A percentile compares a stretch with the other conserved stretches of the same genome.
Evolutionary conservation across 768 basidiomycete genomes (phyloP).

Genomic region (Pulveroboletus sp.): DNA sequence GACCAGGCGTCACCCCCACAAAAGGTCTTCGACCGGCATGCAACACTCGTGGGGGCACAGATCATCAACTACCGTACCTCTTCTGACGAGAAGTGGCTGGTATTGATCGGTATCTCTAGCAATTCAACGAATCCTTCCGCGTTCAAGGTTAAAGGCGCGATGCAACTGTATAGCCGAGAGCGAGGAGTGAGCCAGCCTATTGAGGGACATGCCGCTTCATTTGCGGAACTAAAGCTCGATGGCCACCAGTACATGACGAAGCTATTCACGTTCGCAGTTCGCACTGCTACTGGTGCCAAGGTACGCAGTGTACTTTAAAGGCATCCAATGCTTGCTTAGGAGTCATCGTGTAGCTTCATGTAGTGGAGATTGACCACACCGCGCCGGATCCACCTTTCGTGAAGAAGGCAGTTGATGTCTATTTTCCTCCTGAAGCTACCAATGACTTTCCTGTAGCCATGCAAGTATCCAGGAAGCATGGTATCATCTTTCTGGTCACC

Average conservation of each 20-base stretch:
- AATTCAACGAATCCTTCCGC: slow-evolving; percentile 90
- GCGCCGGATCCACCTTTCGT: slow-evolving; percentile 88
- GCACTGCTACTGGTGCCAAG: slow-evolving; percentile 97
- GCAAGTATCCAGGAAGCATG: slow-evolving; percentile 97
- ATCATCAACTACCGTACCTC: slow-evolving; percentile 98
- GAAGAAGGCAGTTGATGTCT: slow-evolving; percentile 98
- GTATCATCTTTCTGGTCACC: slow-evolving; percentile 94
- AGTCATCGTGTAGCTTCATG: slow-evolving; percentile 66
- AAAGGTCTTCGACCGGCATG: slow-evolving; percentile 96
- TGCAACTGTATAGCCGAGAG: slow-evolving; percentile 94
- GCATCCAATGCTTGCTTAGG: slow-evolving; percentile 6
- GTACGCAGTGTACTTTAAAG: slow-evolving; percentile 39
- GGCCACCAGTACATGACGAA: slow-evolving; percentile 83
- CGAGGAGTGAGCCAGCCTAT: slow-evolving; percentile 95
- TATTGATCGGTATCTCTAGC: slow-evolving; percentile 90
- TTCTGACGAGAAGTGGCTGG: slow-evolving; percentile 94
- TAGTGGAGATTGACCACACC: slow-evolving; percentile 96
- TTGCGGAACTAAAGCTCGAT: slow-evolving; percentile 87
- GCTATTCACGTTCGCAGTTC: slow-evolving; percentile 90
- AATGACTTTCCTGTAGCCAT: slow-evolving; percentile 99
- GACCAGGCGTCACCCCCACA: slow-evolving; percentile 75
- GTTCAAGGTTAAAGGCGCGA: slow-evolving; percentile 98
- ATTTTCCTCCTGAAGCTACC: slow-evolving; percentile 96
- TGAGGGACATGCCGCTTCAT: slow-evolving; percentile 96
- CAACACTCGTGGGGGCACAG: slow-evolving; percentile 89